Evolutionary conservation across 2,329 filamentous ascomycete genomes (phyloP).

Genomic region (Tympanopsis confertula): DNA sequence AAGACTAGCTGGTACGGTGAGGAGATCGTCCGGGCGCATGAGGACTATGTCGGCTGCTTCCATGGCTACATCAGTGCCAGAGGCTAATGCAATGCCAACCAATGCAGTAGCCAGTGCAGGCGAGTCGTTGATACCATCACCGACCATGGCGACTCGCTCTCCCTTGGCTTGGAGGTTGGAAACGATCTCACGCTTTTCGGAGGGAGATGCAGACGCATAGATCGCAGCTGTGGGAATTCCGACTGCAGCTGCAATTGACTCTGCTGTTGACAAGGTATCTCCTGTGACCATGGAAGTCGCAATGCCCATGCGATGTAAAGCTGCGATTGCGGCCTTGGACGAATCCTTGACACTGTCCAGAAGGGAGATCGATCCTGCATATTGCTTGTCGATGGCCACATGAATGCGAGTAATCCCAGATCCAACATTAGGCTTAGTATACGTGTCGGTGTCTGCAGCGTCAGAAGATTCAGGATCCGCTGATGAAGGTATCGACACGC

Average conservation of each 20-base stretch:
- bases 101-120: not conserved
- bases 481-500: not conserved
- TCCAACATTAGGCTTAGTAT: not conserved
- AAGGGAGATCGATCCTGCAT: not conserved
- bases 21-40: conserved; percentile 1
- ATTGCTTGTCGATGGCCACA: not conserved
- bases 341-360: not conserved
- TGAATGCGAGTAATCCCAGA: not conserved
- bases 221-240: not conserved
- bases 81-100: not conserved
- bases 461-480: not conserved
- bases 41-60: not conserved
- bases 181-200: not conserved
- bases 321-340: not conserved
- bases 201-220: not conserved
- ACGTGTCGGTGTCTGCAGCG: not conserved
- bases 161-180: not conserved
- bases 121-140: conserved; percentile 1
- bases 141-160: not conserved
- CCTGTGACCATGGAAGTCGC: not conserved
- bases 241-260: not conserved
- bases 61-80: conserved; percentile 1
- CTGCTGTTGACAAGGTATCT: not conserved
- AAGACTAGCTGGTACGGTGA: not conserved
- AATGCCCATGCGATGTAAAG: conserved; percentile 1